These are phyloP conservation scores for Tricholoma sp. DNA, from an alignment of 768 basidiomycete genomes.

Conservation along the genomic window DNA sequence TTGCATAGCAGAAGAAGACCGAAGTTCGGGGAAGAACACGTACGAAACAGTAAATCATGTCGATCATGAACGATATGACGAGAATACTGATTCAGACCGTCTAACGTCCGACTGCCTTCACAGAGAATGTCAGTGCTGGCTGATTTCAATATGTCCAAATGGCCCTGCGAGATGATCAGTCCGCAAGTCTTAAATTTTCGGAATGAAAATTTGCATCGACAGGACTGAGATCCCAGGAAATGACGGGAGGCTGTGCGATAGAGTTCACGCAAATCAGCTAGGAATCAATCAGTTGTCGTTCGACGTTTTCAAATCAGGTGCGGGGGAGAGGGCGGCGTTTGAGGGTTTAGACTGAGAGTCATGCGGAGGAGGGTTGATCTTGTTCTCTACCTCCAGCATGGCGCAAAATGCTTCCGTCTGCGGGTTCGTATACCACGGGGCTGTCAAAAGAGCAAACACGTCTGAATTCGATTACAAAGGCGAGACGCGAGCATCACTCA, in stretches of 20 bases:
- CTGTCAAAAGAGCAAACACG: constrained; percentile 31
- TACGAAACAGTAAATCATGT: neutral
- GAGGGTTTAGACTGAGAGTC: neutral
- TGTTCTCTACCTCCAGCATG: constrained; percentile 77
- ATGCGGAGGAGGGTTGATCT: constrained; percentile 28
- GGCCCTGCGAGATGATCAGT: neutral
- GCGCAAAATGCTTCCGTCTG: constrained; percentile 85
- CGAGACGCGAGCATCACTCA: constrained; percentile 21
- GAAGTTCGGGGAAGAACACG: neutral
- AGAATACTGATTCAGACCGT: neutral
- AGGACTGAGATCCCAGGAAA: neutral
- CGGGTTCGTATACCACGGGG: constrained; percentile 76
- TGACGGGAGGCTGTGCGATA: too few species aligned
- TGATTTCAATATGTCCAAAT: neutral
- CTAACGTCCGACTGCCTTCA: neutral
- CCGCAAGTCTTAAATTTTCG: neutral
- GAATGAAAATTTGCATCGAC: neutral
- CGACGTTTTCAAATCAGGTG: neutral
- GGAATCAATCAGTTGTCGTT: neutral
- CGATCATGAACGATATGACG: neutral
- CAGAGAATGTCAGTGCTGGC: neutral
- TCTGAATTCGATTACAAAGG: constrained; percentile 13
- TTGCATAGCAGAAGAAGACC: neutral
- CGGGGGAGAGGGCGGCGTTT: neutral
- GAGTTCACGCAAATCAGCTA: neutral